Percentiles rank a stretch among this genome's conserved stretches.
Evolutionary conservation across 169 alveolate species (phyloP).

Genomic region (Plasmodium gonderi): DNA sequence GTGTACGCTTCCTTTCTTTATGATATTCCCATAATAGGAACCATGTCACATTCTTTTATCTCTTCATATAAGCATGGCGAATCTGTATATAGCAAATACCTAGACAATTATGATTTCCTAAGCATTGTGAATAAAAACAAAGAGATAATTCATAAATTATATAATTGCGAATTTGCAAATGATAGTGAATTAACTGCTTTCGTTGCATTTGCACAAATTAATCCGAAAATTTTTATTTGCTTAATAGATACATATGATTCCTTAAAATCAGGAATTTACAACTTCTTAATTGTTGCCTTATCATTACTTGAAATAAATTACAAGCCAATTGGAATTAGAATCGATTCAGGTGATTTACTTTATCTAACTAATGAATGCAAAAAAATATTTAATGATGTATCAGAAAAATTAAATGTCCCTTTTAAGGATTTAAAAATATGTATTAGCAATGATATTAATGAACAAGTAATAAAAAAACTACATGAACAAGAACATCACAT

Average conservation of each 20-base stretch:
- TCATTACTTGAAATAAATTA: slow-evolving; percentile 81
- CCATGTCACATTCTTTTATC: slow-evolving; percentile 64
- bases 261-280: slow-evolving; percentile 86
- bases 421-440: slow-evolving; percentile 78
- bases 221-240: slow-evolving; percentile 34
- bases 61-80: slow-evolving; percentile 22
- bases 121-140: slow-evolving; percentile 59
- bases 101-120: slow-evolving; percentile 45
- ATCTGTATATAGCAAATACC: neutral
- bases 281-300: slow-evolving; percentile 88
- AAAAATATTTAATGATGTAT: slow-evolving; percentile 76
- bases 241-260: slow-evolving; percentile 65
- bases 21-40: slow-evolving; percentile 67
- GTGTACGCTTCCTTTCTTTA: slow-evolving; percentile 62
- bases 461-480: slow-evolving; percentile 74
- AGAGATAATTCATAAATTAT: slow-evolving; percentile 26
- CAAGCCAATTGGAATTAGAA: slow-evolving; percentile 89
- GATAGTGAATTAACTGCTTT: slow-evolving; percentile 56
- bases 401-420: slow-evolving; percentile 71
- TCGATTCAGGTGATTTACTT: slow-evolving; percentile 93
- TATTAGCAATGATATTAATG: slow-evolving; percentile 92
- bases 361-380: slow-evolving; percentile 82
- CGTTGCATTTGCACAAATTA: slow-evolving; percentile 60
- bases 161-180: slow-evolving; percentile 33
- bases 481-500: slow-evolving; percentile 87